Evolutionary conservation across 768 basidiomycete species (phyloP).

Genomic region (Sarcomyxa edulis): DNA sequence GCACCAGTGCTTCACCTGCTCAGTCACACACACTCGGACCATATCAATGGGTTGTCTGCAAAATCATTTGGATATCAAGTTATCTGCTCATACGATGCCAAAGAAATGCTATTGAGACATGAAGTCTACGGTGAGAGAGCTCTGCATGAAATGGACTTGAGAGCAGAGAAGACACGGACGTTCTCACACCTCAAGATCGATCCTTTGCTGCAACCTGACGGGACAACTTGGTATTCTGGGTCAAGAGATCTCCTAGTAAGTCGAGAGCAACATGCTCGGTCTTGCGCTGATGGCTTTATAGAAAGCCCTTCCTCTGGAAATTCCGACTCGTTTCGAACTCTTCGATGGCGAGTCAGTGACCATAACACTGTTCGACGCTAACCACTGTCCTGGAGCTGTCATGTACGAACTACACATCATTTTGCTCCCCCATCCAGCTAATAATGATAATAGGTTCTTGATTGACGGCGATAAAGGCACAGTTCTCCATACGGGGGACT

Average conservation of each 20-base stretch:
- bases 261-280: conserved; percentile 6
- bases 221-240: conserved; percentile 40
- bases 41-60: conserved; percentile 70
- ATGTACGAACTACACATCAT: conserved; percentile 49
- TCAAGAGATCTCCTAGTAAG: conserved; percentile 68
- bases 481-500: conserved; percentile 89
- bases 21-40: conserved; percentile 88
- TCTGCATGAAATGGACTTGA: conserved; percentile 44
- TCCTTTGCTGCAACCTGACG: conserved; percentile 40
- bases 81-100: conserved; percentile 78
- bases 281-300: conserved; percentile 17
- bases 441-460: too few relatives aligned
- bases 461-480: conserved; percentile 67
- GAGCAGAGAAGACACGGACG: conserved; percentile 48
- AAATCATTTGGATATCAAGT: conserved; percentile 70
- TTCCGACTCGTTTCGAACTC: conserved; percentile 58
- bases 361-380: conserved; percentile 83
- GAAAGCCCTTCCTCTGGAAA: conserved; percentile 56
- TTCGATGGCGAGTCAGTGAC: conserved; percentile 53
- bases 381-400: conserved; percentile 92
- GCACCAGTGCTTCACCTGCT: conserved; percentile 65
- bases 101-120: conserved; percentile 77
- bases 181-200: conserved; percentile 65
- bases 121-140: conserved; percentile 67
- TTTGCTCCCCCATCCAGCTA: conserved; percentile 23